Evolutionary conservation across 345 rosid genomes (phyloP).

Genomic region (Populus pruinosa): DNA sequence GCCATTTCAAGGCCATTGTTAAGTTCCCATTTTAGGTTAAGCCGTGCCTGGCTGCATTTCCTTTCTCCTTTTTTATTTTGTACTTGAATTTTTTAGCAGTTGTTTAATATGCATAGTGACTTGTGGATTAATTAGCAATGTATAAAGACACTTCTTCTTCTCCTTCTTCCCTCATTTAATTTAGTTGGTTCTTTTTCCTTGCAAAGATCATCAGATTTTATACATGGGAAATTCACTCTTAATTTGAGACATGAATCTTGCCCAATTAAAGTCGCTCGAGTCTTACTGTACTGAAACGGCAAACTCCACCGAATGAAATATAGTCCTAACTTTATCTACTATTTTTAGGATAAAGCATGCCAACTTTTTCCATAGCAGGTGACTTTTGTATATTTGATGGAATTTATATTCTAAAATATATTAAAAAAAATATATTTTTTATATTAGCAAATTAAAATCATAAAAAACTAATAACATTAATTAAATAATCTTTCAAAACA

Average conservation of each 20-base stretch:
- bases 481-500: too few relatives aligned
- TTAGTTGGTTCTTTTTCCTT: neutral
- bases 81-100: slow-evolving; percentile 13
- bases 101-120: slow-evolving; percentile 40
- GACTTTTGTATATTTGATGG: too few relatives aligned
- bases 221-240: slow-evolving; percentile 31
- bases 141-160: slow-evolving; percentile 50
- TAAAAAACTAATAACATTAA: too few relatives aligned
- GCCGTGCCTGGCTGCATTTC: slow-evolving; percentile 21
- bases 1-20: slow-evolving; percentile 35
- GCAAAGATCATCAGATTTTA: slow-evolving; percentile 20
- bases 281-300: slow-evolving; percentile 29
- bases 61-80: neutral
- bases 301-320: slow-evolving; percentile 19
- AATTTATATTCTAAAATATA: too few relatives aligned
- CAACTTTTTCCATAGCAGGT: slow-evolving; percentile 18
- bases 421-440: too few relatives aligned
- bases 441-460: too few relatives aligned
- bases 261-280: slow-evolving; percentile 41
- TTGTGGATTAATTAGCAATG: slow-evolving; percentile 49
- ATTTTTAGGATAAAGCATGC: slow-evolving; percentile 24
- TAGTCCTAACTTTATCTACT: slow-evolving; percentile 1
- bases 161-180: neutral
- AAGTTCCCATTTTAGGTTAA: slow-evolving; percentile 33
- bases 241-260: slow-evolving; percentile 47